Evolutionary conservation across 2,329 filamentous ascomycete genomes (phyloP), one percentile per base, ranked within the genome.

Genomic region (Fusarium cicatricum): DNA sequence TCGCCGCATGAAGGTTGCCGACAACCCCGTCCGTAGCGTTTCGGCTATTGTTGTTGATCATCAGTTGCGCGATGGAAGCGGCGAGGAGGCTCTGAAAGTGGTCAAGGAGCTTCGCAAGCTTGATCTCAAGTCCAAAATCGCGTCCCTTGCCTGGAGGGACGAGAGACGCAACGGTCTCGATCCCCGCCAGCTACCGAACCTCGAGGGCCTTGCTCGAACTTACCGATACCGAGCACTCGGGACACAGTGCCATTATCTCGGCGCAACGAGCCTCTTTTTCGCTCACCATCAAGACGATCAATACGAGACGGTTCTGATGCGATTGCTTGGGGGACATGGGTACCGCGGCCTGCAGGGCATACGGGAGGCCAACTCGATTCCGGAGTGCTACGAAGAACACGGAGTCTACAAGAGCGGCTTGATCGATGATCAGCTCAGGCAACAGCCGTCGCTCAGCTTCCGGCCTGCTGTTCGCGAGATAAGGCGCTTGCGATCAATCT

Each of bases 241-340:
- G 1, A 70, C 66, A 12, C 80, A 82, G 8, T 92, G 90, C 70
- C 73, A 74, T 14, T 71, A 76, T 1, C 64, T 77, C 6, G 71
- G 76, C 0, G 83, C 90, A 4, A 75, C 74, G 5, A 84, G 85
- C 16, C 72, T 98, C 2, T 82, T 97, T 33, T 78, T 96, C 23
- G 95, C 89, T 4, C 95, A 99, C 71, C 95, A 99, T 71, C 80
- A 84, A 58, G 93, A 97, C 68, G 95, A 99, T 68, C 91, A 95
- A 70, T 90, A 92, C 51, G 95, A 99, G 76, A 97, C 93, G 0
- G 82, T 96, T 4, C 75, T 98, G 42, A 90, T 92, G 87, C 85
- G 95, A 36, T 74, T 98, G 31, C 74, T 88, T 9, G 79, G 80
- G 3, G 87, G 88, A 0, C 89, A 91, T 66, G 78, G 83, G 3